Conservation (phyloP, 2,329 filamentous ascomycete genomes). For the Cryoendolithus antarcticus region DNA sequence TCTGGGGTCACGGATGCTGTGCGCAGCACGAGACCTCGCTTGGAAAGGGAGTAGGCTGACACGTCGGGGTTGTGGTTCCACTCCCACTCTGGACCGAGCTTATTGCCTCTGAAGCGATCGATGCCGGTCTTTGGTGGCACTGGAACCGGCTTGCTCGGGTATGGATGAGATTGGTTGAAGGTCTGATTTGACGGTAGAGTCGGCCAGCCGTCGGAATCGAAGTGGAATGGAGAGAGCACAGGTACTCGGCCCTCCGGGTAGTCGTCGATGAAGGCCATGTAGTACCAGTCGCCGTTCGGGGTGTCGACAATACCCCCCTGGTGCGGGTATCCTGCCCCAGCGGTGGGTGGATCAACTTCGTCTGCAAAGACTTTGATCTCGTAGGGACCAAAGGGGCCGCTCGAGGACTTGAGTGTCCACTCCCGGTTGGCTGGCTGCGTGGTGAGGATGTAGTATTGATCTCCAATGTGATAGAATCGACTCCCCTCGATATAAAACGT, state of each 20-base stretch:
- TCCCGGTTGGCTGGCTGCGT: conserved; percentile 35
- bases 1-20: conserved; percentile 43
- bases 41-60: conserved; percentile 30
- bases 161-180: conserved; percentile 32
- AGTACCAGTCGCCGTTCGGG: conserved; percentile 44
- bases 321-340: conserved; percentile 27
- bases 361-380: conserved; percentile 33
- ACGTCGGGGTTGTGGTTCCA: conserved; percentile 52
- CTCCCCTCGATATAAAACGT: conserved; percentile 35
- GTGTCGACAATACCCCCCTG: conserved; percentile 47
- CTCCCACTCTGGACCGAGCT: conserved; percentile 40
- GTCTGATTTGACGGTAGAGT: conserved; percentile 30
- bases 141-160: conserved; percentile 16
- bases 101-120: conserved; percentile 34
- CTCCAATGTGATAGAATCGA: conserved; percentile 46
- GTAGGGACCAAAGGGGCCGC: conserved; percentile 41
- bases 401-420: conserved; percentile 39
- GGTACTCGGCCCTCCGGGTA: conserved; percentile 48
- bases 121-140: conserved; percentile 20
- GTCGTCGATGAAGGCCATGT: conserved; percentile 43
- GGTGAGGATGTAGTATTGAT: conserved; percentile 43
- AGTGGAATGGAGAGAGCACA: conserved; percentile 43
- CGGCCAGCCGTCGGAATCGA: conserved; percentile 42
- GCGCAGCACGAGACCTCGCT: conserved; percentile 33
- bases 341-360: conserved; percentile 9